Conservation (phyloP, 805 yeast genomes). For the Ogataea glucozyma region DNA sequence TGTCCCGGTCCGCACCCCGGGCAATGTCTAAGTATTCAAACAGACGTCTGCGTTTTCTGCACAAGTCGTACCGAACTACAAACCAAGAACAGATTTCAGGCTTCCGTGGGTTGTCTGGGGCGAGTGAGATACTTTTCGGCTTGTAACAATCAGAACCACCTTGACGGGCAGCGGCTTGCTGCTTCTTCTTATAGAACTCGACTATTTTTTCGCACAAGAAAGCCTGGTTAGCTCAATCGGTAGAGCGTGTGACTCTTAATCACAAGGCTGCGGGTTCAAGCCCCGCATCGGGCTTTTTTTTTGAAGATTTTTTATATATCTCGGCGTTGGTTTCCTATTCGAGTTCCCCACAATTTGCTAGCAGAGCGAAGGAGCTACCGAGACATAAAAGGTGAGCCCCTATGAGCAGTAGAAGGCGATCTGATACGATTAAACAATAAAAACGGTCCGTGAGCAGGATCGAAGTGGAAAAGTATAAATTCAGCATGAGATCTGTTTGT, state of each 20-base stretch:
- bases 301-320: neutral
- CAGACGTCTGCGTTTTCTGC: too few species aligned
- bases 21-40: too few species aligned
- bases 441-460: neutral
- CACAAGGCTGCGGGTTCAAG: slow-evolving; percentile 17
- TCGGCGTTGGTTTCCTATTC: slow-evolving; percentile 18
- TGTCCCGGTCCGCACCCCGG: too few species aligned
- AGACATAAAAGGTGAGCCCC: slow-evolving; percentile 7
- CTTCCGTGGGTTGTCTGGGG: too few species aligned
- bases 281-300: slow-evolving; percentile 14
- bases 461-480: neutral
- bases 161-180: too few species aligned
- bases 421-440: neutral
- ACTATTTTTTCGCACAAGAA: neutral
- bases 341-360: neutral
- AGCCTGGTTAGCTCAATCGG: slow-evolving; percentile 17
- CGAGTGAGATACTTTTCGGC: too few species aligned
- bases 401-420: slow-evolving; percentile 21
- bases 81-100: too few species aligned
- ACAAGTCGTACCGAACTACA: too few species aligned
- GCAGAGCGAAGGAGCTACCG: slow-evolving; percentile 9
- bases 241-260: slow-evolving; percentile 17
- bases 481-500: neutral
- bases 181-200: neutral
- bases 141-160: neutral